These are phyloP conservation scores for Boechera stricta DNA, from an alignment of 345 rosid genomes.

Conservation along the genomic window DNA sequence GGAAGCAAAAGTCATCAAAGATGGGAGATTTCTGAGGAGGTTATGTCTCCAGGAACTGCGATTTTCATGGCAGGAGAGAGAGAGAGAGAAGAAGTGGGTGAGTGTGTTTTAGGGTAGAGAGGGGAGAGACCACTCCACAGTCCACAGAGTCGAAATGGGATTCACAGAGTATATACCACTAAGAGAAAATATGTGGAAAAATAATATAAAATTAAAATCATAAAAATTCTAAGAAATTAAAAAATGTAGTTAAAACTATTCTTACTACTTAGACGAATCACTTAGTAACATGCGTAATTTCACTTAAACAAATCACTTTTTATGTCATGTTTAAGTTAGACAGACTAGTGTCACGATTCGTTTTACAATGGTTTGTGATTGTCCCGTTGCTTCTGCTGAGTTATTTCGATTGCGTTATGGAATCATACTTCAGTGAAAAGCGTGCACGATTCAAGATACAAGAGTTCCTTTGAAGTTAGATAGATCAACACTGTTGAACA, in stretches of 20 bases:
- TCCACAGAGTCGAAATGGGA: constrained; percentile 31
- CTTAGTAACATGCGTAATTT: too few species aligned
- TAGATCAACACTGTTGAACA: too few species aligned
- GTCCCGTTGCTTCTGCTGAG: too few species aligned
- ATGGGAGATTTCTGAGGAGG: constrained; percentile 34
- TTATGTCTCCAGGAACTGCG: constrained; percentile 28
- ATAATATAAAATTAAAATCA: neutral
- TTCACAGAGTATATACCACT: constrained; percentile 42
- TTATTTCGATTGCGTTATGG: too few species aligned
- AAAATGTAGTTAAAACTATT: neutral
- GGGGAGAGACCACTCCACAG: constrained; percentile 42
- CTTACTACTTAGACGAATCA: neutral
- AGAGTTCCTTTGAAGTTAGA: too few species aligned
- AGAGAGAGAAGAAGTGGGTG: constrained; percentile 37
- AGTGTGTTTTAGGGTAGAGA: constrained; percentile 47
- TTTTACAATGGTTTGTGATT: too few species aligned
- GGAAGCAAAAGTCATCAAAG: constrained; percentile 39
- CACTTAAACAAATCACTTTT: neutral
- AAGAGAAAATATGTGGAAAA: neutral
- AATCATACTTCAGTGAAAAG: too few species aligned
- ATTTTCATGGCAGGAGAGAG: constrained; percentile 43
- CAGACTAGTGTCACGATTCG: too few species aligned
- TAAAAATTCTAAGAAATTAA: neutral
- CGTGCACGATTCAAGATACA: too few species aligned
- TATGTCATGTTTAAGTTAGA: too few species aligned